Conservation (phyloP, 2,329 filamentous ascomycete genomes). For the Aspergillus ibericus region DNA sequence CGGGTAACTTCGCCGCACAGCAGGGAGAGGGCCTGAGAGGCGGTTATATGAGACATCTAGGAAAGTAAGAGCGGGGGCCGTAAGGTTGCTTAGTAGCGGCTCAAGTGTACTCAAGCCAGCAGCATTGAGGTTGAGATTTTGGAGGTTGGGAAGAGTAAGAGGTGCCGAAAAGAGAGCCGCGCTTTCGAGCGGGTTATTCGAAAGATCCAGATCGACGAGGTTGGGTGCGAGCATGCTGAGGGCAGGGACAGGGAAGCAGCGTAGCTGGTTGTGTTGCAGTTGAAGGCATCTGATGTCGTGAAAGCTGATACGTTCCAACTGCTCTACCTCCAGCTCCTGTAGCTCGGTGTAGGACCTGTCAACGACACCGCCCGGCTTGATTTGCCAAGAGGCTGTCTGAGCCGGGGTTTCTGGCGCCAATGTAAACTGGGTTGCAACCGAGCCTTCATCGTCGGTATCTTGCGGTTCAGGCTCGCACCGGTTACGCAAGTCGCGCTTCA, state of each 20-base stretch:
- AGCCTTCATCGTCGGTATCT: slow-evolving; percentile 40
- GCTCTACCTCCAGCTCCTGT: slow-evolving; percentile 54
- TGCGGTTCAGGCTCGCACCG: slow-evolving; percentile 57
- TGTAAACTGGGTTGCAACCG: slow-evolving; percentile 43
- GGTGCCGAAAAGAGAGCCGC: slow-evolving; percentile 65
- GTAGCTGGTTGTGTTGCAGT: slow-evolving; percentile 76
- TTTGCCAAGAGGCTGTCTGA: slow-evolving; percentile 34
- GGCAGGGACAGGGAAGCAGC: slow-evolving; percentile 64
- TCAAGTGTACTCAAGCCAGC: slow-evolving; percentile 72
- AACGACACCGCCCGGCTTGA: slow-evolving; percentile 52
- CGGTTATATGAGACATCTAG: slow-evolving; percentile 82
- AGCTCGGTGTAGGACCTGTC: slow-evolving; percentile 69
- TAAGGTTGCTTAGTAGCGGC: slow-evolving; percentile 64
- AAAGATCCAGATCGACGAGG: slow-evolving; percentile 70
- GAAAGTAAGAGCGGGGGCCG: slow-evolving; percentile 72
- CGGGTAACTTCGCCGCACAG: slow-evolving; percentile 67
- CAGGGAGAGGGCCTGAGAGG: slow-evolving; percentile 66
- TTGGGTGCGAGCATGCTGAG: slow-evolving; percentile 70
- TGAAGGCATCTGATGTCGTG: slow-evolving; percentile 59
- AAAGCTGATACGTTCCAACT: slow-evolving; percentile 46
- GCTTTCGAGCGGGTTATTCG: slow-evolving; percentile 70
- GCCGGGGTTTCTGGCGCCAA: slow-evolving; percentile 47
- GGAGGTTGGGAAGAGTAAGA: slow-evolving; percentile 70
- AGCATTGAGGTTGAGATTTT: slow-evolving; percentile 71
- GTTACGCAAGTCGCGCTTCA: slow-evolving; percentile 71